phyloP scores from a whole-genome alignment of 768 basidiomycete species.

The Russula emetica region DNA sequence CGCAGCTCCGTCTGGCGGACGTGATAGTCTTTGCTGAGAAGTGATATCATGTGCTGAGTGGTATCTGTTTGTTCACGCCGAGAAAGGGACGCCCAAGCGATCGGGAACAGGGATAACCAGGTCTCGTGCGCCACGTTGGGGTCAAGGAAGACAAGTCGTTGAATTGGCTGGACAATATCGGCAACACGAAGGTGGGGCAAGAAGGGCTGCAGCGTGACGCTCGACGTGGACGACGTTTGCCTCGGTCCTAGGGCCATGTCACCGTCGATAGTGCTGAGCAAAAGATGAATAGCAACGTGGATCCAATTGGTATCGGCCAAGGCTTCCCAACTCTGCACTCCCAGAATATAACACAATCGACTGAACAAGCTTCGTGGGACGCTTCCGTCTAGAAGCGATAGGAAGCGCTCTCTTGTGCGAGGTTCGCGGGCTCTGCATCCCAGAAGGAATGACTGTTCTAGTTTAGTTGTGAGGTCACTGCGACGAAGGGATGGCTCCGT shows the following conservation, averaged over 20 bases:
- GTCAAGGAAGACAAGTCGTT: constrained; percentile 80
- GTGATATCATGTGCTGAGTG: constrained; percentile 81
- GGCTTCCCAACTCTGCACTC: constrained; percentile 93
- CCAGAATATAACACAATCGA: constrained; percentile 84
- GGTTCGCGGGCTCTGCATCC: constrained; percentile 85
- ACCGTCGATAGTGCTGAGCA: constrained; percentile 67
- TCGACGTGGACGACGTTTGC: constrained; percentile 39
- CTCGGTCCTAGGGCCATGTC: constrained; percentile 43
- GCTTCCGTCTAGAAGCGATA: constrained; percentile 85
- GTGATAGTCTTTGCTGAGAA: constrained; percentile 93
- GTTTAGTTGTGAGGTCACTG: constrained; percentile 87
- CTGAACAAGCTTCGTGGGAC: constrained; percentile 77
- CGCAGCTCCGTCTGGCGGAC: constrained; percentile 81
- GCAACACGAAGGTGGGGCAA: constrained; percentile 45
- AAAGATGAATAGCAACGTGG: constrained; percentile 80
- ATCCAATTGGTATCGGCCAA: constrained; percentile 93
- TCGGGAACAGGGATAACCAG: constrained; percentile 86
- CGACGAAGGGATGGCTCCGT: constrained; percentile 79
- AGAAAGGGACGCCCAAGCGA: constrained; percentile 80
- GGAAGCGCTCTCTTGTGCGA: constrained; percentile 72
- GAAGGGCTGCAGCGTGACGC: constrained; percentile 34
- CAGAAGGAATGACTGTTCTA: constrained; percentile 90
- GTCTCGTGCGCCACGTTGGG: constrained; percentile 69
- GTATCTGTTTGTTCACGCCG: constrained; percentile 85
- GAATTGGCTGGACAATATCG: constrained; percentile 67